Evolutionary conservation across 2,329 filamentous ascomycete species (phyloP).

Genomic region (Verticillium nonalfalfae): DNA sequence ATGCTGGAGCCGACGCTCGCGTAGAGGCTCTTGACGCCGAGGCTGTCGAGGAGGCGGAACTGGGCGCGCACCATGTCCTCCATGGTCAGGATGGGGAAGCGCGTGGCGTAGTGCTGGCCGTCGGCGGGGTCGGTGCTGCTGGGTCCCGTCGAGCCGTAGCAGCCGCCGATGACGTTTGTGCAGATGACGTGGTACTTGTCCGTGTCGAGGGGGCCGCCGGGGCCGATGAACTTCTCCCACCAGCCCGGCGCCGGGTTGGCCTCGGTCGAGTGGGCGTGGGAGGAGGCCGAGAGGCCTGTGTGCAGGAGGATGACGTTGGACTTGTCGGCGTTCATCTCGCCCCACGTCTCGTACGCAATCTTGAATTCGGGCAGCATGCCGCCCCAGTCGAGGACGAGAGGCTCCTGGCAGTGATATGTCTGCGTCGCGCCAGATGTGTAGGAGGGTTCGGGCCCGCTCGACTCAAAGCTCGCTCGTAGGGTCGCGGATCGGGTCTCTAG

Average conservation of each 20-base stretch:
- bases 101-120: constrained; percentile 82
- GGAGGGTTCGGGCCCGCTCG: constrained; percentile 81
- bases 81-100: constrained; percentile 92
- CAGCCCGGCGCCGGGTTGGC: constrained; percentile 84
- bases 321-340: constrained; percentile 67
- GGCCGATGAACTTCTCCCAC: constrained; percentile 99
- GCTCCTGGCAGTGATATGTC: constrained; percentile 65
- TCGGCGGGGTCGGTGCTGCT: constrained; percentile 83
- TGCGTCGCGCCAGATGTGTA: constrained; percentile 88
- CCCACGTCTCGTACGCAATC: constrained; percentile 93
- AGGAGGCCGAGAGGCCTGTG: constrained; percentile 93
- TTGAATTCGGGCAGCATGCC: constrained; percentile 84
- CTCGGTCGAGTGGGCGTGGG: constrained; percentile 89
- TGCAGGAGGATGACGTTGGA: constrained; percentile 89
- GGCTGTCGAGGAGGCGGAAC: constrained; percentile 75
- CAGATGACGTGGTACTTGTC: constrained; percentile 90
- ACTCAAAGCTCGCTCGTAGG: constrained; percentile 60
- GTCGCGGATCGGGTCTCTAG: constrained; percentile 72
- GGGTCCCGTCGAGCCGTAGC: constrained; percentile 91
- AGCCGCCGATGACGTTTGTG: constrained; percentile 93
- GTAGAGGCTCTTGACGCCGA: constrained; percentile 74
- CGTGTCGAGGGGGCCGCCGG: constrained; percentile 78
- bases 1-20: constrained; percentile 95
- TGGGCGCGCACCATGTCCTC: constrained; percentile 97
- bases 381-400: constrained; percentile 88